These are phyloP conservation scores for Boletellus emodensis DNA, from an alignment of 768 basidiomycete genomes.

Conservation along the genomic window DNA sequence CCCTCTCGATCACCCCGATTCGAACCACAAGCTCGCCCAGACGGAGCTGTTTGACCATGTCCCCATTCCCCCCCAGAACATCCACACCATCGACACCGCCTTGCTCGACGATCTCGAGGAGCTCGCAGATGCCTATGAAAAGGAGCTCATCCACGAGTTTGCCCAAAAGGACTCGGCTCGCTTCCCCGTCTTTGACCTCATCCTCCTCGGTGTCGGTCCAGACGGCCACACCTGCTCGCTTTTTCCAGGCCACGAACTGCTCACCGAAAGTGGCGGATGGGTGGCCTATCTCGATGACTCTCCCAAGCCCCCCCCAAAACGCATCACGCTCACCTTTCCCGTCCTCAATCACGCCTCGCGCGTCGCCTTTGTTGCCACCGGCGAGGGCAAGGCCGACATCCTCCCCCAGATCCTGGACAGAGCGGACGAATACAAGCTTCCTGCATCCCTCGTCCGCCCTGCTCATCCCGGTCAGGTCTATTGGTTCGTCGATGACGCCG, in stretches of 20 bases:
- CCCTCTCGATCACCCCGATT: slow-evolving; percentile 88
- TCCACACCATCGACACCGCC: slow-evolving; percentile 75
- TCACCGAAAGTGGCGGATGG: slow-evolving; percentile 89
- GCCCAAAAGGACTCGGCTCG: slow-evolving; percentile 90
- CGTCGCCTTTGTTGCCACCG: slow-evolving; percentile 85
- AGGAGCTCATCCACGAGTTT: slow-evolving; percentile 83
- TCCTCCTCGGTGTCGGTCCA: slow-evolving; percentile 93
- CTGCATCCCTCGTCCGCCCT: slow-evolving; percentile 78
- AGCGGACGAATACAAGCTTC: slow-evolving; percentile 68
- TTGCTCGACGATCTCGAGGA: slow-evolving; percentile 74
- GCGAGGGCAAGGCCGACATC: slow-evolving; percentile 76
- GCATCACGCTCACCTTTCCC: slow-evolving; percentile 90
- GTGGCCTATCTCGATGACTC: slow-evolving; percentile 90
- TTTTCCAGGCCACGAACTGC: slow-evolving; percentile 88
- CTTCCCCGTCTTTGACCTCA: slow-evolving; percentile 96
- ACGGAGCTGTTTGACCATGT: slow-evolving; percentile 78
- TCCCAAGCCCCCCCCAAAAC: slow-evolving; percentile 86
- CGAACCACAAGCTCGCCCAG: slow-evolving; percentile 79
- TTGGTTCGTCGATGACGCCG: slow-evolving; percentile 93
- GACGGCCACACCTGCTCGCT: slow-evolving; percentile 99
- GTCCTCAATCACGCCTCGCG: slow-evolving; percentile 87
- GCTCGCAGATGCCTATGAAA: slow-evolving; percentile 77
- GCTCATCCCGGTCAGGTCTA: slow-evolving; percentile 78
- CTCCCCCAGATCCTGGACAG: slow-evolving; percentile 72
- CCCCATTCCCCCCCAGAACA: slow-evolving; percentile 68